Evolutionary conservation across 176 grass and related monocot genomes (phyloP), one percentile per base, ranked within the genome.

Genomic region (Tillandsia fasciculata): DNA sequence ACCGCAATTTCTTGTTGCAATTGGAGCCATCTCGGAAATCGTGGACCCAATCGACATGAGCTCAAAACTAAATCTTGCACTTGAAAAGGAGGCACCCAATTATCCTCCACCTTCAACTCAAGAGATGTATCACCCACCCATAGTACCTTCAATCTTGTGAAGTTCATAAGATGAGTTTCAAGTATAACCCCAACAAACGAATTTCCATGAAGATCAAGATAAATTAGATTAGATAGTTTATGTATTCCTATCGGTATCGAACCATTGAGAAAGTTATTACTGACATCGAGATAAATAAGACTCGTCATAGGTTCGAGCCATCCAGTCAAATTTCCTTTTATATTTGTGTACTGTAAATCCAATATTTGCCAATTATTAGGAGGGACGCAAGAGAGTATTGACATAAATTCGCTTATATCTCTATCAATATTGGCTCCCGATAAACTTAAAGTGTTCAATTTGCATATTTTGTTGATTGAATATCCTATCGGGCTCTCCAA

Each of bases 31-130:
- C 0, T 15, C 8, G 76, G 85, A 26, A 87, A 83, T 7, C 49
- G 17, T 1, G 75, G 79, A 5, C 69, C 80, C 0, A 83, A 26
- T 0, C 1, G 0, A 70, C 80, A 76, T 2, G 54, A 70, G 0
- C 12, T 0, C 7, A 83, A 51, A 23, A 8, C 0, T 6, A 83
- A 0, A 0, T 10, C 0, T 1, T 0, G 0, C 27, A 83, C 1
- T 29, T 29, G 70, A 11, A 52, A 87, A 5, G 76, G 53, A 76
- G 85, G 76, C 64, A 57, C 17, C 80, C 85, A 87, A 1, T 15
- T 65, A 0, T 24, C 42, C 10, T 64, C 70, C 6, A 83, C 18
- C 1, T 1, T 9, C 0, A 87, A 26, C 0, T 13, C 11, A 12
- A 82, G 7, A 1, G 65, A 51, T 1, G 81, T 83, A 2, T 1